Base-by-base conservation (phyloP, 352 stramenopile species). In the Phytopythium delawarense region DNA sequence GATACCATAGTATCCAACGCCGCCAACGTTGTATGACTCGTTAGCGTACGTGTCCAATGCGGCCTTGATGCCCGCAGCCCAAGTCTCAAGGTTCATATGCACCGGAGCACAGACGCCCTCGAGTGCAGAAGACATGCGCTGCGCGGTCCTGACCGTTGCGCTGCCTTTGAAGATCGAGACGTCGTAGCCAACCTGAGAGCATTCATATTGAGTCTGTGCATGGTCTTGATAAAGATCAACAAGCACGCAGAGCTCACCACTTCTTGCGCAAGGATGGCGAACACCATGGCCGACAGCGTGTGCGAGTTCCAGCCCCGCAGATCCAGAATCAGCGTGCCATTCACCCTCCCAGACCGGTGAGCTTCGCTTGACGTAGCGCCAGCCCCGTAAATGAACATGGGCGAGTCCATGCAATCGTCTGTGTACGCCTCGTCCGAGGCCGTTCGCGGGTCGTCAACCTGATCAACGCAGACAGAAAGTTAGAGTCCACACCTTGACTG, bases 81-180 rank as follows among this genome's bases (percentile, higher is more conserved):
- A 89, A 1, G 84, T 74, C 32, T 90, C 83, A 21, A 77, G 25
- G 40, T 89, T 91, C 11, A 81, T 1, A 46, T 92, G 81, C 6
- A 70, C 79, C 23, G 79, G 83, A 0, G 70, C 86, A 28, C 76
- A 89, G 0, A 69, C 15, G 8, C 78, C 79, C 0, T 65, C 59
- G 11, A 50, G 51, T 0, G 60, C 71, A 1, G 73, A 81, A 7
- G 67, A 69, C 70, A 78, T 81, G 13, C 70, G 67, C 58, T 81
- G 64, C 0, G 70, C 69, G 23, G 66, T 59, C 2, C 66, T 55
- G 6, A 59, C 25, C 6, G 40, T 53, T 15, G 13, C 7, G 30
- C 55, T 64, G 2, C 51, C 61, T 1, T 60, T 54, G 30, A 55
- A 74, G 21, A 74, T 61, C 0, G 69, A 74, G 1, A 79, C 63